Percentiles rank a stretch among this genome's conserved stretches.
phyloP scores from a whole-genome alignment of 495 filamentous ascomycete genomes.

The Daldinia loculata region DNA sequence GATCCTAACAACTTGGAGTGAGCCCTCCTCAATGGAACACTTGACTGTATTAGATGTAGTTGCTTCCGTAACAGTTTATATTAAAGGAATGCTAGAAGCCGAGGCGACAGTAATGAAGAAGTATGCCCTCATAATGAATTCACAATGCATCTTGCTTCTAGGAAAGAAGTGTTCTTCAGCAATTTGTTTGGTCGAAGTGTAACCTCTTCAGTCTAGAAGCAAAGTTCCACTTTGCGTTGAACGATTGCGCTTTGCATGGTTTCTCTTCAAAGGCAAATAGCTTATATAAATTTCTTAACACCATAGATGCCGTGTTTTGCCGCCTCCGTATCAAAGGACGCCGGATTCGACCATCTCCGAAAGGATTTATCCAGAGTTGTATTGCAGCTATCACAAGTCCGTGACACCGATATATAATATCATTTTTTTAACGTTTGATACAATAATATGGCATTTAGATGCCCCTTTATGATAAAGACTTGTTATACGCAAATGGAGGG shows the following conservation, averaged over 20 bases:
- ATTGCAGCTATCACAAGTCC: not conserved
- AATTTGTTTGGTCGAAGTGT: not conserved
- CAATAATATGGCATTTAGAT: not conserved
- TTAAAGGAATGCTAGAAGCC: not conserved
- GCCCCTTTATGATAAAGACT: not conserved
- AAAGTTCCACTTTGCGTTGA: not conserved
- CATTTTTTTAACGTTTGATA: not conserved
- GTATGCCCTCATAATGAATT: not conserved
- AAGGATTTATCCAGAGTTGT: not conserved
- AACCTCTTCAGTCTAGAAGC: not conserved
- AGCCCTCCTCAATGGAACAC: not conserved
- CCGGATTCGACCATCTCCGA: not conserved
- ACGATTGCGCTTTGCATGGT: too few relatives aligned
- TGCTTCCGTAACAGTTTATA: not conserved
- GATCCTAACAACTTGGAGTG: not conserved
- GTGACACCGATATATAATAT: not conserved
- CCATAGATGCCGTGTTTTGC: not conserved
- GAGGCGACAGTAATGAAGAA: not conserved
- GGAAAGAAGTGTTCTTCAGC: not conserved
- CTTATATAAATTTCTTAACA: not conserved
- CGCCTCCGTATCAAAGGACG: not conserved
- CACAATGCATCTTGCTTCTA: not conserved
- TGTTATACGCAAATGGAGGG: not conserved
- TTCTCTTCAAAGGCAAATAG: not conserved
- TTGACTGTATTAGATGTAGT: not conserved